Conservation (phyloP, 495 filamentous ascomycete genomes). For the Xylaria nigripes region DNA sequence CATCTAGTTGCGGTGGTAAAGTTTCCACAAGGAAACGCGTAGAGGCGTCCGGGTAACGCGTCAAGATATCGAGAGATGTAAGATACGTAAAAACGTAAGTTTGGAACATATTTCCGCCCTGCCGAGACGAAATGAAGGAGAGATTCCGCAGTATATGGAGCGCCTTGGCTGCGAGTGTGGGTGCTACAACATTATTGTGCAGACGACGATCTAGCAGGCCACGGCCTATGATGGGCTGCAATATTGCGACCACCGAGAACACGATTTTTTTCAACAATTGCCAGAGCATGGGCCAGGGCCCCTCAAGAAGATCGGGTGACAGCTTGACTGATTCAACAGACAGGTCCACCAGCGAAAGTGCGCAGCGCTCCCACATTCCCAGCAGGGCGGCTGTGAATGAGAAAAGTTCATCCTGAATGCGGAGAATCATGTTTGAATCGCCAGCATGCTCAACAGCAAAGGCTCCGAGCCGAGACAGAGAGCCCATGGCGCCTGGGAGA, state of each 20-base stretch:
- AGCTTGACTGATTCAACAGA: constrained; percentile 66
- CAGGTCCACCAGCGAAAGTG: constrained; percentile 72
- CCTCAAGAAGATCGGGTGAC: constrained; percentile 57
- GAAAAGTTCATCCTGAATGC: constrained; percentile 61
- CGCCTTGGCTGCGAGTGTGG: constrained; percentile 64
- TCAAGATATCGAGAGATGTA: constrained; percentile 79
- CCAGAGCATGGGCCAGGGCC: constrained; percentile 73
- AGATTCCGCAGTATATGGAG: constrained; percentile 74
- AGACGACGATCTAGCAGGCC: constrained; percentile 40
- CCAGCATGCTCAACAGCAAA: constrained; percentile 61
- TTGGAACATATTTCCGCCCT: constrained; percentile 63
- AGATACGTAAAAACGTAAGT: constrained; percentile 81
- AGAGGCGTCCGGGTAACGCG: constrained; percentile 60
- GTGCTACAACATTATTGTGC: constrained; percentile 45
- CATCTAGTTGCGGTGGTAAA: constrained; percentile 45
- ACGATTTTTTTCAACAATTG: constrained; percentile 69
- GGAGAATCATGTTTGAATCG: constrained; percentile 53
- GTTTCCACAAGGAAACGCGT: constrained; percentile 59
- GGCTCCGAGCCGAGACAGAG: constrained; percentile 66
- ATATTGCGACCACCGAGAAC: constrained; percentile 67
- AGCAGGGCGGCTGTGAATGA: constrained; percentile 62
- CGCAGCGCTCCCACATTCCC: constrained; percentile 77
- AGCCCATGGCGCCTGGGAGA: constrained; percentile 67
- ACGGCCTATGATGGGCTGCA: constrained; percentile 65
- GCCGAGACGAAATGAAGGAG: constrained; percentile 77